A percentile compares a stretch with the other conserved stretches of the same genome.
Conservation (phyloP, 2,329 filamentous ascomycete species). For the Cyclaneusma minus region DNA sequence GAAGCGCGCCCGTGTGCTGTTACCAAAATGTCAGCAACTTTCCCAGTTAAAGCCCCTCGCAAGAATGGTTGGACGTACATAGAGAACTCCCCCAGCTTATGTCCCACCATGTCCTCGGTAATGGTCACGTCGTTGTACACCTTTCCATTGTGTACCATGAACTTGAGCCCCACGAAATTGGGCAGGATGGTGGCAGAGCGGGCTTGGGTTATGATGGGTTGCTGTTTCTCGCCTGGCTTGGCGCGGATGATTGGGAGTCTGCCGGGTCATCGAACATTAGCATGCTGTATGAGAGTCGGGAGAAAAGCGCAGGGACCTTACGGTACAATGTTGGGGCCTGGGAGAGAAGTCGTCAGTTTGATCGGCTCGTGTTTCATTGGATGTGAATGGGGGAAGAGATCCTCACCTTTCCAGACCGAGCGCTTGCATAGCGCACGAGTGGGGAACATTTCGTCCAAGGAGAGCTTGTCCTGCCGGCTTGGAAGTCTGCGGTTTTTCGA, state of each 20-base stretch:
- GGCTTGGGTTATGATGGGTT: slow-evolving; percentile 53
- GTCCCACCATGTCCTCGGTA: slow-evolving; percentile 65
- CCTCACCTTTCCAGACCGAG: slow-evolving; percentile 60
- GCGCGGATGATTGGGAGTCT: slow-evolving; percentile 35
- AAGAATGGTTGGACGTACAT: slow-evolving; percentile 32
- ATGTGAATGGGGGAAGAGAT: slow-evolving; percentile 1
- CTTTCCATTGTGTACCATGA: slow-evolving; percentile 61
- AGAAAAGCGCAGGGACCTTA: slow-evolving; percentile 24
- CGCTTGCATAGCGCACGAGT: slow-evolving; percentile 42
- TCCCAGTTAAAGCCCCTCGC: too few relatives aligned
- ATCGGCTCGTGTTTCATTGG: slow-evolving; percentile 4
- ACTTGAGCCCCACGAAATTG: slow-evolving; percentile 55
- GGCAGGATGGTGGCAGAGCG: slow-evolving; percentile 58
- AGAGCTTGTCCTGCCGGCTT: too few relatives aligned
- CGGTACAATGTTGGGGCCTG: slow-evolving; percentile 58
- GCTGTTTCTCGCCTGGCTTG: slow-evolving; percentile 34
- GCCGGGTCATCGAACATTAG: slow-evolving; percentile 19
- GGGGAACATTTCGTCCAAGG: slow-evolving; percentile 47
- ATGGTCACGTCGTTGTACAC: slow-evolving; percentile 52
- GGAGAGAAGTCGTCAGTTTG: slow-evolving; percentile 15
- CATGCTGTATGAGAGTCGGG: slow-evolving; percentile 14
- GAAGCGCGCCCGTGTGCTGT: slow-evolving; percentile 52
- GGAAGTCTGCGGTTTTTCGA: too few relatives aligned
- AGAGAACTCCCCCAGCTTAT: slow-evolving; percentile 61
- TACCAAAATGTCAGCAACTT: slow-evolving; percentile 5